Conservation (phyloP, 345 rosid genomes). For the thale cress (Arabidopsis thaliana) region TAIR10.1 NC_003076.8:1866001-1866500, state of each 20-base stretch:
- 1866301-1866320: constrained; percentile 1
- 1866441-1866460: not conserved
- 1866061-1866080: not conserved
- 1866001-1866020: not conserved
- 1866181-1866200: constrained; percentile 74
- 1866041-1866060: not conserved
- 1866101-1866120: constrained; percentile 6
- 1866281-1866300: constrained; percentile 90
- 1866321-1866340: constrained; percentile 9
- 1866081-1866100: constrained; percentile 8
- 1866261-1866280: constrained; percentile 88
- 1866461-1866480: not conserved
- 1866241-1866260: constrained; percentile 87
- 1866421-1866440: not conserved
- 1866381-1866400: constrained; percentile 5
- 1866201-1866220: constrained; percentile 77
- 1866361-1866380: not conserved
- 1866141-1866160: constrained; percentile 69
- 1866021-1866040: constrained; percentile 12
- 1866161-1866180: constrained; percentile 91
- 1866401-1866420: not conserved
- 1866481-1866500: not conserved
- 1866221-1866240: constrained; percentile 87
- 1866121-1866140: constrained; percentile 75
- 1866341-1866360: constrained; percentile 35